phyloP scores from a whole-genome alignment of 768 basidiomycete genomes.

The Coprinopsis marcescibilis region DNA sequence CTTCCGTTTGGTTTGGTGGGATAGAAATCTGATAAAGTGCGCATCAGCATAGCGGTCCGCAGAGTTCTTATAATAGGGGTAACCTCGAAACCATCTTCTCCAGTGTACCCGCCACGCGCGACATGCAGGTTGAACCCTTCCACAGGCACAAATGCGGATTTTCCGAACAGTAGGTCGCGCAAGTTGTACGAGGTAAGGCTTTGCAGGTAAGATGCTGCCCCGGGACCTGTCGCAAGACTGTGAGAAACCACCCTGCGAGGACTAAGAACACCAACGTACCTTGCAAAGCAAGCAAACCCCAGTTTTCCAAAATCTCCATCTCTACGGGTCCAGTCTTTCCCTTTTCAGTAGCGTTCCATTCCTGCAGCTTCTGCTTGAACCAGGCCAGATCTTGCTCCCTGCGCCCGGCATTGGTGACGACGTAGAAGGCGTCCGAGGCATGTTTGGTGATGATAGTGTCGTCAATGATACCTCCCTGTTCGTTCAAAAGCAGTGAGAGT shows the following conservation, averaged over 20 bases:
- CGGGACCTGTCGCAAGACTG: constrained; percentile 53
- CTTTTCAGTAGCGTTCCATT: constrained; percentile 68
- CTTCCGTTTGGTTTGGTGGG: constrained; percentile 68
- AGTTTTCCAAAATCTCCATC: constrained; percentile 73
- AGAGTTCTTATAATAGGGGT: background rate
- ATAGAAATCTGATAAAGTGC: constrained; percentile 66
- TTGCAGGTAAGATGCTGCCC: constrained; percentile 77
- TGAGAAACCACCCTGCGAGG: background rate
- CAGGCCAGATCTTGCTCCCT: constrained; percentile 76
- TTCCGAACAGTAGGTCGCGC: constrained; percentile 72
- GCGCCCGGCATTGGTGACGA: constrained; percentile 94
- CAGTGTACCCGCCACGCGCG: constrained; percentile 94
- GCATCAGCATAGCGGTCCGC: background rate
- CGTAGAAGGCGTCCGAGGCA: constrained; percentile 73
- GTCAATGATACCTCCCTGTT: constrained; percentile 90
- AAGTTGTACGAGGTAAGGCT: constrained; percentile 71
- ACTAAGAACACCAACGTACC: constrained; percentile 37
- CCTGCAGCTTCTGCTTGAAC: constrained; percentile 59
- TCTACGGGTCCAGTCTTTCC: constrained; percentile 61
- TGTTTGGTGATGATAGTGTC: constrained; percentile 92
- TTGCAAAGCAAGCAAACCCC: constrained; percentile 90
- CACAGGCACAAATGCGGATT: constrained; percentile 73
- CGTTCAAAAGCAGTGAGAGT: constrained; percentile 85
- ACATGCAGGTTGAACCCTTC: constrained; percentile 80
- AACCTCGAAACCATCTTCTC: constrained; percentile 98